phyloP scores from a whole-genome alignment of 78 protist species.

The Dictyostelium intermedium region DNA sequence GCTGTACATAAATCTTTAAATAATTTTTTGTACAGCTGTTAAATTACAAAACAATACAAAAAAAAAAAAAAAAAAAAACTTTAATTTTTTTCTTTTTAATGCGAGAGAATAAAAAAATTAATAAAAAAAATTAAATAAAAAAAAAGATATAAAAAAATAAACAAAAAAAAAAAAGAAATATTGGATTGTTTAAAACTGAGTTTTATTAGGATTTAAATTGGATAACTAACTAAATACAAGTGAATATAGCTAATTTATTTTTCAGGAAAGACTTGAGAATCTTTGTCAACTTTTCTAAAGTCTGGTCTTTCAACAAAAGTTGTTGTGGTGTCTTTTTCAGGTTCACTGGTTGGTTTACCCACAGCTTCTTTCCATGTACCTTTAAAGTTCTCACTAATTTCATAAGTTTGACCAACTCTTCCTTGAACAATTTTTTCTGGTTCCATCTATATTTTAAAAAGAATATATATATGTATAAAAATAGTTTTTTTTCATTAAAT shows the following conservation, averaged over 20 bases:
- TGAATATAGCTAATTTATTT: too few relatives aligned
- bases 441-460: too few relatives aligned
- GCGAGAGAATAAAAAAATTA: not conserved
- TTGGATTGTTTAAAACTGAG: not conserved
- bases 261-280: not conserved
- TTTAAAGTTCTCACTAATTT: not conserved
- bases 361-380: not conserved
- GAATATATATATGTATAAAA: too few relatives aligned
- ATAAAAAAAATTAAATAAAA: not conserved
- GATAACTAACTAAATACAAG: too few relatives aligned
- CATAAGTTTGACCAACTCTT: not conserved
- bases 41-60: not conserved
- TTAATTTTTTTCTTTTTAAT: not conserved
- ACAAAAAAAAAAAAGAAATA: too few relatives aligned
- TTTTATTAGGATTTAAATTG: too few relatives aligned
- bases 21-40: conserved; percentile 3
- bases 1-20: conserved; percentile 1
- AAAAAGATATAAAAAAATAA: not conserved
- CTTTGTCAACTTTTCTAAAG: not conserved
- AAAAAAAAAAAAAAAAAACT: not conserved
- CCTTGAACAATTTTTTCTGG: not conserved
- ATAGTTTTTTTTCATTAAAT: too few relatives aligned
- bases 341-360: not conserved
- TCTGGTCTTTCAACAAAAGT: not conserved
- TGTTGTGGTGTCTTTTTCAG: not conserved